Percentiles rank a stretch among this genome's conserved stretches.
Conservation (phyloP, 1,284 basidiomycete species). For the Sphagnurus paluster region DNA sequence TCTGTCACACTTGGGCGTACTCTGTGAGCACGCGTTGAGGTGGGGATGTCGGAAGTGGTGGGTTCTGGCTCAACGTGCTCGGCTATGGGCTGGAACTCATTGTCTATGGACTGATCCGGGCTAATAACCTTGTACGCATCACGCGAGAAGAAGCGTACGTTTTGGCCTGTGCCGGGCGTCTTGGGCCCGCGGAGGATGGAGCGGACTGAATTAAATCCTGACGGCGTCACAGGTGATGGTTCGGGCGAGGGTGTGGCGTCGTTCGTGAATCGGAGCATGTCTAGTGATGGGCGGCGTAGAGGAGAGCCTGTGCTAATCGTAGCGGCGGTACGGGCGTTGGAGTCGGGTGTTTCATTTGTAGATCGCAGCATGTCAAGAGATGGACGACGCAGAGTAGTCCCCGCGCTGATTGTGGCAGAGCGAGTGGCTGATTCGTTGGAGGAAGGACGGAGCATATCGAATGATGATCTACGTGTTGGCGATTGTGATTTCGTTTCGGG, state of each 20-base stretch:
- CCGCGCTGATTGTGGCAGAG: slow-evolving; percentile 26
- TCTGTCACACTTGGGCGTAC: slow-evolving; percentile 39
- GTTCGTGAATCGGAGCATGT: slow-evolving; percentile 28
- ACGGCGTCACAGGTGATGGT: slow-evolving; percentile 27
- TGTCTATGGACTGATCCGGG: slow-evolving; percentile 56
- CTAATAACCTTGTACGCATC: slow-evolving; percentile 64
- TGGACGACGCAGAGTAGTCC: slow-evolving; percentile 27
- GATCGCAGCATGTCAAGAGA: slow-evolving; percentile 35
- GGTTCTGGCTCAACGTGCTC: slow-evolving; percentile 27
- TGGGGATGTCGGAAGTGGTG: slow-evolving; percentile 15
- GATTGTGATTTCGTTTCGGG: slow-evolving; percentile 30
- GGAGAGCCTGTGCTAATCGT: slow-evolving; percentile 27
- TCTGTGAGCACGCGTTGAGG: slow-evolving; percentile 30
- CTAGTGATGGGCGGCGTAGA: slow-evolving; percentile 32
- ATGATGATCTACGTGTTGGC: slow-evolving; percentile 25
- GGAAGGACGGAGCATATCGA: slow-evolving; percentile 30
- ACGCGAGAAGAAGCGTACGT: slow-evolving; percentile 72
- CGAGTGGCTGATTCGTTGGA: slow-evolving; percentile 15
- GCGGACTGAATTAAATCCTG: slow-evolving; percentile 49
- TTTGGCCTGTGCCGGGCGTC: slow-evolving; percentile 73
- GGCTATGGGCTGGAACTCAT: slow-evolving; percentile 33
- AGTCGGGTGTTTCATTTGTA: slow-evolving; percentile 14
- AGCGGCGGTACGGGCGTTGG: slow-evolving; percentile 13
- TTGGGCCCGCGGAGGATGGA: slow-evolving; percentile 70
- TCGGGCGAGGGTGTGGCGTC: slow-evolving; percentile 10